Percentiles rank a stretch among this genome's conserved stretches.
These are phyloP conservation scores for Melampsora americana DNA, from an alignment of 1,284 basidiomycete species.

Conservation along the genomic window DNA sequence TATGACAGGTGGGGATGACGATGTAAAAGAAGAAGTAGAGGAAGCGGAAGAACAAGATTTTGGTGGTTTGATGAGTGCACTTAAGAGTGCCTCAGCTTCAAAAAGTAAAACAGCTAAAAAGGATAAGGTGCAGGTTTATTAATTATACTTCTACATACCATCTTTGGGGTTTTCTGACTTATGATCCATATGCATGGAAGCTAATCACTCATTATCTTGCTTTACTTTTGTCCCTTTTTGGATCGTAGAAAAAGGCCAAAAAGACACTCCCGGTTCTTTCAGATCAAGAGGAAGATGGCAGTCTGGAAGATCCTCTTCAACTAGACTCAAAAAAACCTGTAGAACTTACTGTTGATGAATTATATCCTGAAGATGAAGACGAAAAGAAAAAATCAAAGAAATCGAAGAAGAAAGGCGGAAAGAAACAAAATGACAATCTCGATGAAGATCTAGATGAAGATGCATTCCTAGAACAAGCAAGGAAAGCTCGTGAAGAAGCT, in stretches of 20 bases:
- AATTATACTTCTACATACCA: background rate
- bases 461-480: conserved; percentile 32
- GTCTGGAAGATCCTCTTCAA: background rate
- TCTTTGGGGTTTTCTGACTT: background rate
- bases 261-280: background rate
- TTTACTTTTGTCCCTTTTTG: background rate
- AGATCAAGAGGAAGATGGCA: background rate
- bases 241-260: conserved; percentile 1
- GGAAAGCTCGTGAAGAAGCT: conserved; percentile 40
- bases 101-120: conserved; percentile 20
- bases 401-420: conserved; percentile 21
- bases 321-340: background rate
- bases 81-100: conserved; percentile 12
- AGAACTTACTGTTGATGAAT: conserved; percentile 32
- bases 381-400: conserved; percentile 33
- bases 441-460: conserved; percentile 40
- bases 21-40: background rate
- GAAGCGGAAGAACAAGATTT: conserved; percentile 12
- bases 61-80: conserved; percentile 37
- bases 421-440: background rate
- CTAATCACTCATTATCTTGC: background rate
- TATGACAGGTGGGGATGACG: conserved; percentile 2
- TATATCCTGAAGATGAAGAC: conserved; percentile 25
- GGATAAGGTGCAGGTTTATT: conserved; percentile 18
- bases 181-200: background rate